A percentile compares a stretch with the other conserved stretches of the same genome.
These are phyloP conservation scores for Aspergillus quadrilineatus DNA, from an alignment of 2,329 filamentous ascomycete species.

Conservation along the genomic window DNA sequence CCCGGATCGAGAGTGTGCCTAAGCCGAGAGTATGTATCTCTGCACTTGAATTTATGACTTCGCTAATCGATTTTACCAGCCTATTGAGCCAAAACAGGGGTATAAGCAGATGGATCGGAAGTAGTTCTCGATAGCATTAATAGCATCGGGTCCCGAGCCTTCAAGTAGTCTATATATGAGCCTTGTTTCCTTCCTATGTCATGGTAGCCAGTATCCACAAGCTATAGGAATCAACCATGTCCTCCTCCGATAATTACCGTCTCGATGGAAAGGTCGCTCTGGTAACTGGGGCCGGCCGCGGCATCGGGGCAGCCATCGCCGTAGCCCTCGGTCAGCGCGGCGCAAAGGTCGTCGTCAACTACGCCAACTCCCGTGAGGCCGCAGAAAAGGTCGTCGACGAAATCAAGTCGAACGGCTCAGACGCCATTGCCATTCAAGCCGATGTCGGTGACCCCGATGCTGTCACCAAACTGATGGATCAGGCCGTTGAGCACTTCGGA, in stretches of 20 bases:
- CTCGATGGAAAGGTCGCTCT: constrained; percentile 40
- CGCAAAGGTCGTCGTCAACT: constrained; percentile 44
- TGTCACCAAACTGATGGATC: constrained; percentile 57
- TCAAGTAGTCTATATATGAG: too few species aligned
- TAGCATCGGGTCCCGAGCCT: too few species aligned
- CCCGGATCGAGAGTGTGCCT: background rate
- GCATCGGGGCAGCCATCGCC: constrained; percentile 44
- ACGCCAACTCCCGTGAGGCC: constrained; percentile 60
- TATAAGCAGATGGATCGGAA: constrained; percentile 3
- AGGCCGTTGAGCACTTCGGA: constrained; percentile 64
- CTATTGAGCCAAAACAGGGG: constrained; percentile 1
- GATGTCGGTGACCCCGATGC: constrained; percentile 67
- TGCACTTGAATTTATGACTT: background rate
- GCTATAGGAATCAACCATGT: background rate
- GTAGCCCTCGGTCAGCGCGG: constrained; percentile 43
- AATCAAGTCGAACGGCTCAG: constrained; percentile 64
- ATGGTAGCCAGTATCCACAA: too few species aligned
- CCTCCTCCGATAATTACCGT: background rate
- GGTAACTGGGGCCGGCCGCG: constrained; percentile 38
- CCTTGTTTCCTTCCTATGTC: too few species aligned
- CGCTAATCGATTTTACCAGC: background rate
- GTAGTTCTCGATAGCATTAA: background rate
- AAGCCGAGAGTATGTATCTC: background rate
- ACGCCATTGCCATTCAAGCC: constrained; percentile 65
- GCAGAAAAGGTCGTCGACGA: constrained; percentile 65